Evolutionary conservation across 352 stramenopile species (phyloP).

Genomic region (Pythium phragmiticola): DNA sequence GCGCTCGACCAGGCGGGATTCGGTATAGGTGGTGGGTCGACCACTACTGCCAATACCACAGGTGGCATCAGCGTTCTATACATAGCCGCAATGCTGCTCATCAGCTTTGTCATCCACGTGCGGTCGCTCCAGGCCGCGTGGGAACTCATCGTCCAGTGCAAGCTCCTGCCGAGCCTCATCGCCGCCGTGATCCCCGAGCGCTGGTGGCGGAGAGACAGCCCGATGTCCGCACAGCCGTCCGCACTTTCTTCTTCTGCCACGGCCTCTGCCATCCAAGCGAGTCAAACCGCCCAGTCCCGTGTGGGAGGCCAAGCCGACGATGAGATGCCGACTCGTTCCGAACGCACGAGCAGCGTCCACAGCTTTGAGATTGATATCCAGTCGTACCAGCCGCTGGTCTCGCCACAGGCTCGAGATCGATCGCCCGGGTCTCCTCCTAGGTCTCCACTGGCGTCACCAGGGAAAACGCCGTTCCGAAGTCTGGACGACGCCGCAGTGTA

Average conservation of each 20-base stretch:
- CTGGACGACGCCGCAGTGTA: neutral
- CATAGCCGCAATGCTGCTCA: slow-evolving; percentile 1
- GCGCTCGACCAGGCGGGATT: slow-evolving; percentile 8
- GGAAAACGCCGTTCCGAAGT: neutral
- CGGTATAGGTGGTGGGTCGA: neutral
- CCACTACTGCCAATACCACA: neutral
- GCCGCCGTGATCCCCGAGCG: neutral
- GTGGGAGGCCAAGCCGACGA: too few relatives aligned
- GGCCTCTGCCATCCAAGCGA: too few relatives aligned
- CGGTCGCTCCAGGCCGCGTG: neutral
- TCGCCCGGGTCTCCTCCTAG: neutral
- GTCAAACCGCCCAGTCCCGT: too few relatives aligned
- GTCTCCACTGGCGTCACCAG: neutral
- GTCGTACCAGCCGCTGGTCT: neutral
- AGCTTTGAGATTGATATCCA: slow-evolving; percentile 9
- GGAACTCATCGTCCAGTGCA: slow-evolving; percentile 10
- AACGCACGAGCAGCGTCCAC: neutral
- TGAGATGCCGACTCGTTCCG: too few relatives aligned
- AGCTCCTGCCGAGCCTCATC: neutral
- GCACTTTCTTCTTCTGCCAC: too few relatives aligned
- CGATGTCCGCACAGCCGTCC: too few relatives aligned
- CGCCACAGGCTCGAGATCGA: neutral
- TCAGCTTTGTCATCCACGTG: slow-evolving; percentile 10
- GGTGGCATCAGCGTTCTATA: slow-evolving; percentile 14
- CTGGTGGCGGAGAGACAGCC: neutral